phyloP scores from a whole-genome alignment of 2,329 filamentous ascomycete species.

The Samsoniella hepiali region DNA sequence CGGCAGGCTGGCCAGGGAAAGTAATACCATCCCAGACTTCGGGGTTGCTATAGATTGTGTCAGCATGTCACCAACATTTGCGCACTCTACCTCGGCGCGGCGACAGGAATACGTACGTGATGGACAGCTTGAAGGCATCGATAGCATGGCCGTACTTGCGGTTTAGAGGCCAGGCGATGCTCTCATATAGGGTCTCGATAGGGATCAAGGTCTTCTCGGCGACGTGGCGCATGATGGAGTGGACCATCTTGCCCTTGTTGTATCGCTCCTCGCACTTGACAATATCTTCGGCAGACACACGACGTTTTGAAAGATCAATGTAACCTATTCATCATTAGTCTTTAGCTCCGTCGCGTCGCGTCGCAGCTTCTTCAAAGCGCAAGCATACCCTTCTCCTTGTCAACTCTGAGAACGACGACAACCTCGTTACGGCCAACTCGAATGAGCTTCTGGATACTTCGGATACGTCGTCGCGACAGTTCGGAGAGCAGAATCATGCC shows the following conservation, averaged over 20 bases:
- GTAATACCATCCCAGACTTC: constrained; percentile 92
- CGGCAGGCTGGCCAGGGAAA: constrained; percentile 81
- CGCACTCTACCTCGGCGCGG: background rate
- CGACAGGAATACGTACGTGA: constrained; percentile 63
- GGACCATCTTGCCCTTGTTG: constrained; percentile 99
- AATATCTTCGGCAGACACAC: constrained; percentile 96
- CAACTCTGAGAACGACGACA: constrained; percentile 95
- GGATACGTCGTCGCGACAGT: constrained; percentile 94
- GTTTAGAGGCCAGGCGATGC: constrained; percentile 95
- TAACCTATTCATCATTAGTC: constrained; percentile 53
- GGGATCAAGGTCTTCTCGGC: constrained; percentile 93
- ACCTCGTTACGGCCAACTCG: constrained; percentile 97
- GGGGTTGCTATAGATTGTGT: constrained; percentile 63
- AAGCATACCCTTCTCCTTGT: constrained; percentile 88
- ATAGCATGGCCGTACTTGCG: constrained; percentile 96
- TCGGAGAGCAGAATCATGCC: constrained; percentile 99
- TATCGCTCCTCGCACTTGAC: constrained; percentile 98
- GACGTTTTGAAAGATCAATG: constrained; percentile 97
- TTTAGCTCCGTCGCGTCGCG: constrained; percentile 21
- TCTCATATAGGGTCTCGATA: constrained; percentile 93
- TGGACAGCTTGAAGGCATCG: constrained; percentile 98
- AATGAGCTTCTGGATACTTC: constrained; percentile 98
- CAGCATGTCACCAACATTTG: constrained; percentile 12
- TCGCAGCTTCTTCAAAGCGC: constrained; percentile 17
- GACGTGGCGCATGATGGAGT: constrained; percentile 98